Base-by-base conservation (phyloP, 2,329 filamentous ascomycete genomes). In the Penicillium sp. region DNA sequence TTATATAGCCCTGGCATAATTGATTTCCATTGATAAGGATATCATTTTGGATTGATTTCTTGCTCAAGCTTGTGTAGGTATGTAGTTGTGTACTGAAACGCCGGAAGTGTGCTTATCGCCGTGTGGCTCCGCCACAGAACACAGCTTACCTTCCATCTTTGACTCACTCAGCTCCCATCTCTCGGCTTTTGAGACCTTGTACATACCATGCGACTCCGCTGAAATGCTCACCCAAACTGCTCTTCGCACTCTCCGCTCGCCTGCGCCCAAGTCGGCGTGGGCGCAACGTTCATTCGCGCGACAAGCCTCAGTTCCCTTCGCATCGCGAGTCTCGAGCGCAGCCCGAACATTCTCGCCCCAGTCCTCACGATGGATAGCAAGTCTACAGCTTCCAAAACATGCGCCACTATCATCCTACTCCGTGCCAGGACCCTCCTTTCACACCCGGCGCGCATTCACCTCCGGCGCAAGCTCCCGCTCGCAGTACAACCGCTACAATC, bases 401-500 rank as follows among this genome's bases (percentile, higher is more conserved):
- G 6, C 7, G 24, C 2, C 11, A 11, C 9, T 14, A n/a, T 23
- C 35, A 14, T 24, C 3, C 26, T 3, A 32, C 13, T 13, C n/a
- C 24, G 16, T 22, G 20, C 23, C 13, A 24, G 32, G 22, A 9
- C 24, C 24, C 8, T n/a, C 36, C 16, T 26, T 9, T 4, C 31
- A 22, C 10, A 13, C 35, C 39, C 39, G n/a, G 36, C 45, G 50
- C 16, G 24, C 48, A 14, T 57, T 55, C 28, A 42, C 43, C 24
- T 46, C 40, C 8, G 40, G 24, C 18, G 37, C 38, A 13, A 40
- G 36, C 24, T 38, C 41, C 14, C 20, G 47, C 10, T 50, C 47
- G 39, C 44, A 49, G 40, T 38, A 44, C 22, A 50, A 49, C 37
- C 49, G 41, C n/a, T 59, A 58, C 35, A 57, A 47, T 38, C 49